phyloP scores from a whole-genome alignment of 805 yeast genomes.

The Torulaspora franciscae region DNA sequence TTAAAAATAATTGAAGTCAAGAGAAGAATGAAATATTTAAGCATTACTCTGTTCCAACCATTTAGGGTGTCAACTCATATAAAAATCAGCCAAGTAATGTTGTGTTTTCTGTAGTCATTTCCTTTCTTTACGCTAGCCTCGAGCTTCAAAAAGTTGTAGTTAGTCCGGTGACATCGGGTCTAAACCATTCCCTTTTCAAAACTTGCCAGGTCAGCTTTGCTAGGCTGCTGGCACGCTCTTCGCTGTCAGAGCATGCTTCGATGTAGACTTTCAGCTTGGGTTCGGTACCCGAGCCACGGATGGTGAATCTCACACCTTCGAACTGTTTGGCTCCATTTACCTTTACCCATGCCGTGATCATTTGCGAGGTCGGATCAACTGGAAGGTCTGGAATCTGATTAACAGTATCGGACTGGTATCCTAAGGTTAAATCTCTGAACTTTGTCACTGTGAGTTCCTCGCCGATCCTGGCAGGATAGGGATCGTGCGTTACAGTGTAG shows the following conservation, averaged over 20 bases:
- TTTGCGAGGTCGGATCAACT: slow-evolving; percentile 67
- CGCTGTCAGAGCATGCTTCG: slow-evolving; percentile 59
- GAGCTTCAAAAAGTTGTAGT: slow-evolving; percentile 7
- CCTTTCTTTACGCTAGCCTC: too few species aligned
- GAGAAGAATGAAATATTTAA: too few species aligned
- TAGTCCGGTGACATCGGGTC: slow-evolving; percentile 49
- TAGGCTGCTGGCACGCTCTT: slow-evolving; percentile 42
- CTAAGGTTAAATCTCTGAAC: slow-evolving; percentile 83
- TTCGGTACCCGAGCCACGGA: slow-evolving; percentile 95
- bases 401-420: slow-evolving; percentile 66
- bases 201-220: slow-evolving; percentile 66
- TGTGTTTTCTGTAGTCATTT: too few species aligned
- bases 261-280: slow-evolving; percentile 90
- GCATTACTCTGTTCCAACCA: too few species aligned
- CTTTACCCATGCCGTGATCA: slow-evolving; percentile 66
- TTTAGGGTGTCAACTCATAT: too few species aligned
- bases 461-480: slow-evolving; percentile 52
- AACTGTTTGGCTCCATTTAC: slow-evolving; percentile 20
- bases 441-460: slow-evolving; percentile 44
- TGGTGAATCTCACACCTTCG: slow-evolving; percentile 63
- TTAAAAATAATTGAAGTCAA: background rate
- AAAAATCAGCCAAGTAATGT: too few species aligned
- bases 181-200: slow-evolving; percentile 60
- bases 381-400: slow-evolving; percentile 63
- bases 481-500: slow-evolving; percentile 19